Percentiles rank a stretch among this genome's conserved stretches.
phyloP scores from a whole-genome alignment of 139 green algal genomes.

The Picochlorum costavermella region DNA sequence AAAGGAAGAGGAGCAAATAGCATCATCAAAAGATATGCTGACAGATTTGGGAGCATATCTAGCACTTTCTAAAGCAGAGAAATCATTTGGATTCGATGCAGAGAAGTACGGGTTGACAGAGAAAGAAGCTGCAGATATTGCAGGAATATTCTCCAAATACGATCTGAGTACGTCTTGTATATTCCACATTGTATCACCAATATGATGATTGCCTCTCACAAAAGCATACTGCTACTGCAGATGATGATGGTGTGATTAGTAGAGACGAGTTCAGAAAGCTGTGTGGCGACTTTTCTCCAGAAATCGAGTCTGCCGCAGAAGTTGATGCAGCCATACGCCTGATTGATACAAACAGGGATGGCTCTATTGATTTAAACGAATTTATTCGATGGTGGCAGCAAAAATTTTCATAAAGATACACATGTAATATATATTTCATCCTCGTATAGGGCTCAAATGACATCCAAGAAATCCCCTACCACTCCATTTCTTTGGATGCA shows the following conservation, averaged over 20 bases:
- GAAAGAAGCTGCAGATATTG: constrained; percentile 55
- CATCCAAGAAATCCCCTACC: constrained; percentile 68
- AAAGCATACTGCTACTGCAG: neutral
- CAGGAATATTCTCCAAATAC: constrained; percentile 43
- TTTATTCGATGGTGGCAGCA: constrained; percentile 38
- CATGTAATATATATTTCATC: neutral
- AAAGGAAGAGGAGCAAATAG: neutral
- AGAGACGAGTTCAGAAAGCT: constrained; percentile 42
- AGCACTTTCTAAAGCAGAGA: constrained; percentile 53
- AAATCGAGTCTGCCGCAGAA: constrained; percentile 43
- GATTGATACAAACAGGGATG: constrained; percentile 49
- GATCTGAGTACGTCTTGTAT: constrained; percentile 25
- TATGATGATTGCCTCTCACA: neutral
- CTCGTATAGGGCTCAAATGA: constrained; percentile 26
- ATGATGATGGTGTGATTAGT: constrained; percentile 51
- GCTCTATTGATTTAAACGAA: constrained; percentile 52
- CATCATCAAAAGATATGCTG: constrained; percentile 23
- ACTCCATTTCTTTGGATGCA: constrained; percentile 53
- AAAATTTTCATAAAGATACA: constrained; percentile 9
- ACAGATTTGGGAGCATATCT: constrained; percentile 65
- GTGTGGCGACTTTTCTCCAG: constrained; percentile 34
- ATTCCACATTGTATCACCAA: neutral
- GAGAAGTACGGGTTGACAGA: constrained; percentile 47
- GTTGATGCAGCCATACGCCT: constrained; percentile 46
- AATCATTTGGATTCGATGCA: constrained; percentile 53